Evolutionary conservation across 257 asterid genomes (phyloP), one percentile per base, ranked within the genome.

Genomic region (Schizonepeta tenuifolia): DNA sequence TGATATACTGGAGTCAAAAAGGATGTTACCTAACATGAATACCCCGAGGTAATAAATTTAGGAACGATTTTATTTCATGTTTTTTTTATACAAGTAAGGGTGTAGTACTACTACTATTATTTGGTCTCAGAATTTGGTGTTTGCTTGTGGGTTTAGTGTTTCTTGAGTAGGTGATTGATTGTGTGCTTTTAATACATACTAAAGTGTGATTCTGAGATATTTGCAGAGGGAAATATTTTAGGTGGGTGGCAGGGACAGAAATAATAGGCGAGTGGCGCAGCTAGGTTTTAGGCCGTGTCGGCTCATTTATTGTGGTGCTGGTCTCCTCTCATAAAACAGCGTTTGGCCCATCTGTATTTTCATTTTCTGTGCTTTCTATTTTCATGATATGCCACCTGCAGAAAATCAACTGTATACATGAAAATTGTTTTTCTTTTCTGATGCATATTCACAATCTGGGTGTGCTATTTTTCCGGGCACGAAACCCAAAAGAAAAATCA

Each of bases 1-100:
- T n/a, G n/a, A n/a, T n/a, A n/a, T n/a, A 63, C 5, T 50, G 58
- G 67, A 75, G 84, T 73, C 73, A 62, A 72, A 75, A 74, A 47
- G 46, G 49, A 44, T 67, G 66, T 56, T 38, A 75, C 81, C 71
- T 28, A 83, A 72, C 60, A 46, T 69, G 72, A 50, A n/a, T 12
- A 77, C 77, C 67, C 58, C 72, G 40, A 65, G n/a, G 50, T 4
- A 43, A 43, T 43, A 11, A 43, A 43, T 43, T 43, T 12, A 0
- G 50, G 5, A 15, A 43, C 5, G 2, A 43, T 0, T 43, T 43
- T 11, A 43, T 33, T 59, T 74, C 46, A 28, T 41, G 15, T 12
- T 14, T 56, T 56, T 63, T 56, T 47, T 58, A 50, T 17, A 0
- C 26, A 40, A 18, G 36, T 40, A 40, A 18, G 36, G 36, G 36